Base-by-base conservation (phyloP, 352 stramenopile genomes). In the Globisporangium paddicum region DNA sequence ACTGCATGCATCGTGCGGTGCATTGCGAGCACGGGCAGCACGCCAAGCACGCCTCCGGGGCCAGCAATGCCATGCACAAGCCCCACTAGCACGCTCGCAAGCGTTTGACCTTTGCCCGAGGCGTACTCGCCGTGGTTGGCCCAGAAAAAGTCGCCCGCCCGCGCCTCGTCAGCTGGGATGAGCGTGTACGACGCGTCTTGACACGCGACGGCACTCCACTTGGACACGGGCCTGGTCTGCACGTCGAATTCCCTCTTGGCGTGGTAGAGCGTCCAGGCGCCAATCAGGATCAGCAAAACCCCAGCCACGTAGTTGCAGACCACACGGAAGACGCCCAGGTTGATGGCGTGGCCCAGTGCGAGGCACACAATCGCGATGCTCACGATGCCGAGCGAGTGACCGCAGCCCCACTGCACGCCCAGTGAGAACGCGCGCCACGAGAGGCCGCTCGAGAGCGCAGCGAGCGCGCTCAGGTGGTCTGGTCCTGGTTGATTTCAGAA, bases 61-160 rank as follows among this genome's bases (percentile, higher is more conserved):
- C 82, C 82, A 9, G 92, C 87, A n/a, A 96, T 61, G 19, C 92
- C 92, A 62, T 98, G 90, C 34, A 97, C 60, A 25, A 97, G 75
- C 2, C 92, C 92, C 14, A 93, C 75, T 2, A 65, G 63, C 0
- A 86, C 57, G 28, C 79, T 86, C 11, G 68, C 49, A 1, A 58
- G 25, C 32, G 61, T 60, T 14, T 75, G 68, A 3, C 47, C 63
- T 16, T 55, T 67, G 37, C 66, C 51, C 13, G 57, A 55, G 28
- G 41, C 38, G 32, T 48, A 40, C 26, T 66, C 71, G n/a, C 40
- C 26, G 19, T 64, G 42, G 32, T 62, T 48, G 5, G 64, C 44
- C 60, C 60, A 66, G 28, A 35, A 62, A 34, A 34, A 56, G 35
- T 28, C 51, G 16, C 44, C 30, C 5, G 58, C n/a, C 3, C 19